These are phyloP conservation scores for Schizothecium vesticola DNA, from an alignment of 495 filamentous ascomycete genomes.

Conservation along the genomic window DNA sequence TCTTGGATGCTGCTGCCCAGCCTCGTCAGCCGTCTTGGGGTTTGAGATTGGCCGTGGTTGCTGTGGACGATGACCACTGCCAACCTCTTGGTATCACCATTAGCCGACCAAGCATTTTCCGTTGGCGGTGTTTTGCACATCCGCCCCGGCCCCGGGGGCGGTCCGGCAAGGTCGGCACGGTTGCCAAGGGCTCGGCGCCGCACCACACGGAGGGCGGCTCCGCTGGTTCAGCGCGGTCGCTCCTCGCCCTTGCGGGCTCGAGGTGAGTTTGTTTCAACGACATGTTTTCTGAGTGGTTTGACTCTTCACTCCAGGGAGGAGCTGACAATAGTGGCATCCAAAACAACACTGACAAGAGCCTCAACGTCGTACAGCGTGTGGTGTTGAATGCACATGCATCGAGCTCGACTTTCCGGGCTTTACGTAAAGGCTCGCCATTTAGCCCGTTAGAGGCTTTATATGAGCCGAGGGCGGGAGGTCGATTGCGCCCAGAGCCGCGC, in stretches of 20 bases:
- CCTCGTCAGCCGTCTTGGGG: conserved; percentile 5
- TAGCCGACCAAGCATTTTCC: conserved; percentile 3
- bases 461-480: neutral
- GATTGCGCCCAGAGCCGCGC: neutral
- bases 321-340: neutral
- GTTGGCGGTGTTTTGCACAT: neutral
- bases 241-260: neutral
- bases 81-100: conserved; percentile 7
- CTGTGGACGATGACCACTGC: neutral
- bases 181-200: conserved; percentile 6
- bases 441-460: conserved; percentile 11
- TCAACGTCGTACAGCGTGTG: neutral
- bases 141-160: neutral
- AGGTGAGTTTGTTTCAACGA: neutral
- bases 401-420: neutral
- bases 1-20: conserved; percentile 6
- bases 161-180: conserved; percentile 4
- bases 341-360: neutral
- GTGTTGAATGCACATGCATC: neutral
- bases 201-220: conserved; percentile 3
- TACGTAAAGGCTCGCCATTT: conserved; percentile 6
- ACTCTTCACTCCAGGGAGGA: neutral
- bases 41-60: conserved; percentile 7
- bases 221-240: neutral
- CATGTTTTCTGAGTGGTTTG: neutral